Evolutionary conservation across 108 stramenopile genomes (phyloP).

Genomic region (Pseudonitzschia pungens): DNA sequence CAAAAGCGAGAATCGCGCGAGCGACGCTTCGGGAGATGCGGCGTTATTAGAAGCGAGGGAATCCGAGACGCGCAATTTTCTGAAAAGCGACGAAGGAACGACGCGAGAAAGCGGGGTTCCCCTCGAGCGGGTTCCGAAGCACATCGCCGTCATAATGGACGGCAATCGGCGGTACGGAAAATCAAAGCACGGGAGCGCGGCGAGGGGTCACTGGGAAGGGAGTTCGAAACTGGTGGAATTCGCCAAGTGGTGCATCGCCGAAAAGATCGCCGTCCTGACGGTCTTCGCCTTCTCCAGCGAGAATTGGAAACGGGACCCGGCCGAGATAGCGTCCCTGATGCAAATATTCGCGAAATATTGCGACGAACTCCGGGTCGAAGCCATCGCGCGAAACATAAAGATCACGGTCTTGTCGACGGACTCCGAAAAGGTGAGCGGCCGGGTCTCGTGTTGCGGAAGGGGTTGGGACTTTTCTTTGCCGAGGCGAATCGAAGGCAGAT

Average conservation of each 20-base stretch:
- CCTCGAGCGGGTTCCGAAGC: constrained; percentile 48
- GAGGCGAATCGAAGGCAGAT: no score
- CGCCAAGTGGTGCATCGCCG: constrained; percentile 92
- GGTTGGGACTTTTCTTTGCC: not conserved
- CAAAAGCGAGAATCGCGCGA: not conserved
- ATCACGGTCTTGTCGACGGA: constrained; percentile 84
- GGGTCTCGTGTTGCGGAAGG: not conserved
- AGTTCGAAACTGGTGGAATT: constrained; percentile 87
- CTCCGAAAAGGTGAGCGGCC: constrained; percentile 36
- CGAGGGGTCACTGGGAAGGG: constrained; percentile 91
- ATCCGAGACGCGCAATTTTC: constrained; percentile 14
- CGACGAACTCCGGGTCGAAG: constrained; percentile 83
- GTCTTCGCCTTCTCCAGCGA: constrained; percentile 98
- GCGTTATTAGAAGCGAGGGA: constrained; percentile 10
- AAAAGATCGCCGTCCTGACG: constrained; percentile 77
- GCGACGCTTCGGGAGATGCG: not conserved
- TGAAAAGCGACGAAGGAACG: constrained; percentile 32
- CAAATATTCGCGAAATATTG: constrained; percentile 82
- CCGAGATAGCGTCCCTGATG: constrained; percentile 72
- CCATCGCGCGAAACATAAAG: constrained; percentile 70
- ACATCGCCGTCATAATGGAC: constrained; percentile 97
- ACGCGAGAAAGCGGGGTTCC: constrained; percentile 60
- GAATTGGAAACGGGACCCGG: constrained; percentile 90
- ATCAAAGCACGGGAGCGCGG: constrained; percentile 61
- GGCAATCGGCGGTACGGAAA: constrained; percentile 97